Evolutionary conservation across 371 early-diverging fungal genomes (phyloP).

Genomic region (Saksenaea oblongispora): DNA sequence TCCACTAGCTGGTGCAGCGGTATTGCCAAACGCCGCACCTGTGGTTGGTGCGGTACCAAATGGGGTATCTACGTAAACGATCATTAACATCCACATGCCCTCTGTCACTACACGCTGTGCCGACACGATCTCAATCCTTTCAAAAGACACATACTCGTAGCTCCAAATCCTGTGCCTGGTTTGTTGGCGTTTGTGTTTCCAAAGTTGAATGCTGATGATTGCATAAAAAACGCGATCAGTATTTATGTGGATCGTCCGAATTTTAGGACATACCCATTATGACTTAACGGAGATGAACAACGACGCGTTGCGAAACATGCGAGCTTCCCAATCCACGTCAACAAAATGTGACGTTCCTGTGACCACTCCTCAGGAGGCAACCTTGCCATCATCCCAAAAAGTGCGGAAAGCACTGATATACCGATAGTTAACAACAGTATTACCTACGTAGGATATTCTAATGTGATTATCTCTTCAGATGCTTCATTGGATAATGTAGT

Average conservation of each 20-base stretch:
- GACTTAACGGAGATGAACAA: not conserved
- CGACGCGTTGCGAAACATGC: not conserved
- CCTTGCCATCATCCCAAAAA: too few relatives aligned
- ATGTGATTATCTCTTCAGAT: too few relatives aligned
- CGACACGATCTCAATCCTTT: not conserved
- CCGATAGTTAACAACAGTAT: too few relatives aligned
- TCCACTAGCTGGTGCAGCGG: constrained; percentile 4
- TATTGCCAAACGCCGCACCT: constrained; percentile 7
- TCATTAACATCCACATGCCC: not conserved
- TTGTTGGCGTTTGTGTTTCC: constrained; percentile 30
- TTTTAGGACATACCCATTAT: not conserved
- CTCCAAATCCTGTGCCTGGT: constrained; percentile 24
- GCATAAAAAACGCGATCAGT: not conserved
- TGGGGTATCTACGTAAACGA: constrained; percentile 8
- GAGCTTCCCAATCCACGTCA: not conserved
- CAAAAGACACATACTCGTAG: not conserved
- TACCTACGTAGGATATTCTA: too few relatives aligned
- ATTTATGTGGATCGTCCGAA: not conserved
- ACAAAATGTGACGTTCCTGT: not conserved
- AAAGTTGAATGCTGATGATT: constrained; percentile 32
- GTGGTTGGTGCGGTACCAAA: constrained; percentile 15
- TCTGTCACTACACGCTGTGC: not conserved
- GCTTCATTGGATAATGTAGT: too few relatives aligned
- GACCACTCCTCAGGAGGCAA: too few relatives aligned
- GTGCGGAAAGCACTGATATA: too few relatives aligned